A percentile compares a stretch with the other conserved stretches of the same genome.
These are phyloP conservation scores for Citrus reticulata DNA, from an alignment of 345 rosid genomes.

Conservation along the genomic window DNA sequence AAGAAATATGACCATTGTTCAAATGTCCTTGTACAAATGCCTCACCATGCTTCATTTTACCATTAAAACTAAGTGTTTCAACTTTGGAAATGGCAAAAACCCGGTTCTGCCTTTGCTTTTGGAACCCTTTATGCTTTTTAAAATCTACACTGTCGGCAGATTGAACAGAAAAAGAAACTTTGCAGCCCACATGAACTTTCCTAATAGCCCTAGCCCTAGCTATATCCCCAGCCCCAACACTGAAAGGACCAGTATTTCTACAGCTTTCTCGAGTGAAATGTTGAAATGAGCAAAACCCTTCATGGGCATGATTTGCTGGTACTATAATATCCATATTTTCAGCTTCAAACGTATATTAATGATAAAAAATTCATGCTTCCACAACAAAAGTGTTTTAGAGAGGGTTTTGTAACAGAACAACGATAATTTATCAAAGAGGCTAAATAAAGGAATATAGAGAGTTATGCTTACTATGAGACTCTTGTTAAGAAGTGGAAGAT, in stretches of 20 bases:
- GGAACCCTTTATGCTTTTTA: constrained; percentile 23
- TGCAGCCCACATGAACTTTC: constrained; percentile 18
- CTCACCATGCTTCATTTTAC: constrained; percentile 33
- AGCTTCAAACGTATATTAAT: neutral
- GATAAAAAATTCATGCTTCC: neutral
- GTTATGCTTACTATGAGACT: constrained; percentile 6
- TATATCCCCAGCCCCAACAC: constrained; percentile 18
- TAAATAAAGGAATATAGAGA: neutral
- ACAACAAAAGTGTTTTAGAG: neutral
- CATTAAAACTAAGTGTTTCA: constrained; percentile 42
- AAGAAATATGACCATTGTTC: constrained; percentile 39
- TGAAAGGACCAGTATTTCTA: constrained; percentile 24
- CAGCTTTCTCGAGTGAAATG: constrained; percentile 31
- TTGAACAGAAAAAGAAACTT: constrained; percentile 1
- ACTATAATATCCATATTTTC: constrained; percentile 50
- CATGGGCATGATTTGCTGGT: constrained; percentile 45
- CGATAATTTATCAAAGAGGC: neutral
- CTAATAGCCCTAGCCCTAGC: constrained; percentile 13
- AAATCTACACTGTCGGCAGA: constrained; percentile 14
- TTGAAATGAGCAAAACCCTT: constrained; percentile 54
- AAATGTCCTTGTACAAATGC: constrained; percentile 32
- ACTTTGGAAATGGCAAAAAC: constrained; percentile 42
- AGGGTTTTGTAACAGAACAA: constrained; percentile 7
- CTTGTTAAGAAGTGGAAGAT: neutral
- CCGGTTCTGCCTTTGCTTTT: constrained; percentile 30